A percentile compares a stretch with the other conserved stretches of the same genome.
These are phyloP conservation scores for Malassezia vespertilionis DNA, from an alignment of 1,284 basidiomycete species.

Conservation along the genomic window DNA sequence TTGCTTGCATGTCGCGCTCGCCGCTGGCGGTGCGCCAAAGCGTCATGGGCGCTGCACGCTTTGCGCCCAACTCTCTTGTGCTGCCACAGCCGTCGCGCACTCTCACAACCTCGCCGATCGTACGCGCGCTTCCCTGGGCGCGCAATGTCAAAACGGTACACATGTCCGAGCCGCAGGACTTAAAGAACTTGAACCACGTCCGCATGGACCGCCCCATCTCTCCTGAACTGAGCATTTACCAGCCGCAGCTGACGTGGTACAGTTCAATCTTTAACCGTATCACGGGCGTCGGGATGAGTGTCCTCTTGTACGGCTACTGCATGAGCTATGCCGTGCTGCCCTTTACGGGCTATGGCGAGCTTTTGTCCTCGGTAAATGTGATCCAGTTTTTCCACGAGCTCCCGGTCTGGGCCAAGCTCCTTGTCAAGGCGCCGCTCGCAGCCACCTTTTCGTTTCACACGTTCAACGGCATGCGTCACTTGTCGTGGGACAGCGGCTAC, in stretches of 20 bases:
- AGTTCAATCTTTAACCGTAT: constrained; percentile 73
- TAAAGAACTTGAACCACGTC: constrained; percentile 70
- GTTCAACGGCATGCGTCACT: constrained; percentile 80
- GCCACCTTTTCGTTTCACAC: constrained; percentile 58
- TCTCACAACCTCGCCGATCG: constrained; percentile 5
- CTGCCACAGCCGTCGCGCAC: constrained; percentile 1
- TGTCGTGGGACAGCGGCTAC: constrained; percentile 79
- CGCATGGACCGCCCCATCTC: constrained; percentile 71
- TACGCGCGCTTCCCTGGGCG: constrained; percentile 7
- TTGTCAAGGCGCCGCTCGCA: constrained; percentile 30
- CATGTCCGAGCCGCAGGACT: constrained; percentile 53
- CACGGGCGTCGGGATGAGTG: constrained; percentile 63
- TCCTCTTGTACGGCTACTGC: constrained; percentile 68
- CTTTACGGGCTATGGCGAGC: constrained; percentile 51
- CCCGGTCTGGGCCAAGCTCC: constrained; percentile 48
- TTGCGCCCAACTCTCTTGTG: not conserved
- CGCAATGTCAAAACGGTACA: constrained; percentile 16
- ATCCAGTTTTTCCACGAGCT: constrained; percentile 58
- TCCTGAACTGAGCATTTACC: constrained; percentile 92
- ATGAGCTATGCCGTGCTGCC: constrained; percentile 77
- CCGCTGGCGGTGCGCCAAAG: constrained; percentile 3
- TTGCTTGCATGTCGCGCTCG: constrained; percentile 9
- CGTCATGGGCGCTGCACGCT: constrained; percentile 5
- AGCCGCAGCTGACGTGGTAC: constrained; percentile 80
- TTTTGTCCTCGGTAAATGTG: constrained; percentile 65